phyloP scores from a whole-genome alignment of 352 stramenopile species.

The Phytophthora sansomeana region DNA sequence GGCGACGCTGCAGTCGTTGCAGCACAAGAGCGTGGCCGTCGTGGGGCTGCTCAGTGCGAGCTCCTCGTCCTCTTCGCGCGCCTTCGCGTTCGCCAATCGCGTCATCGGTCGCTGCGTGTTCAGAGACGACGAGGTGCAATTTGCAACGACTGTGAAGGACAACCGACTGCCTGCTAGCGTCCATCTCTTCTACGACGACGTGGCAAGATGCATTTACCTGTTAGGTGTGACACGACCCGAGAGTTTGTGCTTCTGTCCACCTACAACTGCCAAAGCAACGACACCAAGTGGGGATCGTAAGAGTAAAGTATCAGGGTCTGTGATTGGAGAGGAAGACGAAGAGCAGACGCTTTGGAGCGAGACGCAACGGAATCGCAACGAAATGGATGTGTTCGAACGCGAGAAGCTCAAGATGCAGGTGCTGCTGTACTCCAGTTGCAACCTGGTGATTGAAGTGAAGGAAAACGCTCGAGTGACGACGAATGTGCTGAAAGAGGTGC shows the following conservation, averaged over 20 bases:
- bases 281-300: constrained; percentile 20
- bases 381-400: constrained; percentile 41
- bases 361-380: constrained; percentile 18
- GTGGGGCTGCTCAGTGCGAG: constrained; percentile 60
- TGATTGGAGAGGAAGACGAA: constrained; percentile 5
- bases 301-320: constrained; percentile 2
- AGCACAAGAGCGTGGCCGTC: constrained; percentile 49
- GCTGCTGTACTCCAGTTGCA: constrained; percentile 65
- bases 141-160: constrained; percentile 33
- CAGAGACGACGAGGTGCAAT: constrained; percentile 37
- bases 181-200: constrained; percentile 68
- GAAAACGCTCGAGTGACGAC: constrained; percentile 49
- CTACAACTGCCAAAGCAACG: constrained; percentile 10
- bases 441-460: constrained; percentile 65
- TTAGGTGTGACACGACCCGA: constrained; percentile 58
- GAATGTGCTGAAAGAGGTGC: constrained; percentile 56
- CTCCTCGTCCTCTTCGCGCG: constrained; percentile 38
- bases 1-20: constrained; percentile 50
- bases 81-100: constrained; percentile 66
- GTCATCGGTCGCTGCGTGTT: constrained; percentile 71
- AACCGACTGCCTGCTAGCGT: constrained; percentile 45
- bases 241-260: constrained; percentile 37
- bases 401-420: constrained; percentile 76
- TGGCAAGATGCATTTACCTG: constrained; percentile 57
- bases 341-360: constrained; percentile 24